Evolutionary conservation across 2,329 filamentous ascomycete genomes (phyloP), one percentile per base, ranked within the genome.

Genomic region (Aspergillus sp.): DNA sequence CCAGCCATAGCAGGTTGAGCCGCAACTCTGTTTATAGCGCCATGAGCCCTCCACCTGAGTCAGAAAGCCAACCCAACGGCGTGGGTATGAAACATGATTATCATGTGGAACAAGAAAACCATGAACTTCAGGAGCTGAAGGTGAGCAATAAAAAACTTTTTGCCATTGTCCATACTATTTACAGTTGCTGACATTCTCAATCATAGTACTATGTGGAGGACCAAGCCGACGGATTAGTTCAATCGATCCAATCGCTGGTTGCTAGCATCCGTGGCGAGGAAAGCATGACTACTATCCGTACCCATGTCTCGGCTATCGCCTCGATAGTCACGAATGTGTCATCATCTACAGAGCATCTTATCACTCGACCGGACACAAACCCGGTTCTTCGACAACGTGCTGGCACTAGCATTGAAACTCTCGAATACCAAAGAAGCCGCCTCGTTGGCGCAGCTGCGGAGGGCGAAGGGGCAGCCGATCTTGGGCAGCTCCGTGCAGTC

Each of bases 181-280:
- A 3, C 27, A 15, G 8, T 35, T 43, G n/a, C 46, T 55, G 50
- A 56, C 24, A 55, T 61, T 50, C 54, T 45, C 50, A 57, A 53
- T 31, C 56, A 27, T 58, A 89, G 85, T 84, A 90, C 59, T 93
- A 91, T 70, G 84, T 96, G 37, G 90, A 95, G 69, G 90, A 93
- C 69, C 90, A 95, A 72, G 93, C 89, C 11, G 89, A 90, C 51
- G 79, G 86, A 3, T 82, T 96, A 58, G 88, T 95, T 24, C 86
- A 91, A 64, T 90, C 86, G 45, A 92, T 96, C 62, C 90, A 95
- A 74, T 84, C 86, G n/a, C 83, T 96, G 7, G 90, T 96, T 47
- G 82, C 84, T 54, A 86, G 85, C 31, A 88, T 92, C 61, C 87
- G 89, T 54, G 80, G 82, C 51, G 85, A 89, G 63, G 84, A 84